Conservation (phyloP, 2,329 filamentous ascomycete species). For the Drechmeria coniospora region DNA sequence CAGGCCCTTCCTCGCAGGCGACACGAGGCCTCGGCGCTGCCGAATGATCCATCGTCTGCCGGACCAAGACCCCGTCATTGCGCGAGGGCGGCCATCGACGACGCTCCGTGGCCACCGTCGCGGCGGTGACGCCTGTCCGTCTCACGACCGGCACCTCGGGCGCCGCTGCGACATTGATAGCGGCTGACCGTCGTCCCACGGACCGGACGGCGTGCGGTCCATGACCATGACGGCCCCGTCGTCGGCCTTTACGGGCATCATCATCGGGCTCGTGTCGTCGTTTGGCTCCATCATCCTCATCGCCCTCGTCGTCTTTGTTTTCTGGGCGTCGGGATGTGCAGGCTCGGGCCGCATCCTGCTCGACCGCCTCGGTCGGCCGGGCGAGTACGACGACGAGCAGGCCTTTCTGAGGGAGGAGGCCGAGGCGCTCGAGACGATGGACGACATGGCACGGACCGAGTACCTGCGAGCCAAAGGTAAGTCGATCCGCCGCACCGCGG, state of each 20-base stretch:
- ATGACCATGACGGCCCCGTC: slow-evolving; percentile 20
- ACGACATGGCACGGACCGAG: slow-evolving; percentile 77
- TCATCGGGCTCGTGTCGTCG: slow-evolving; percentile 88
- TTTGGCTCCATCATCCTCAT: slow-evolving; percentile 84
- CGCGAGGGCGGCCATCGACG: too few species aligned
- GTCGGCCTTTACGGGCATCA: slow-evolving; percentile 54
- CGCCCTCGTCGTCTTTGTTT: slow-evolving; percentile 77
- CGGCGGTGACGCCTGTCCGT: too few species aligned
- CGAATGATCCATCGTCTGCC: too few species aligned
- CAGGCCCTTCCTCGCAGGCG: too few species aligned
- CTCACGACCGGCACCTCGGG: slow-evolving; percentile 1
- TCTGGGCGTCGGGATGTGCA: slow-evolving; percentile 58
- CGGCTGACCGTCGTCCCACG: too few species aligned
- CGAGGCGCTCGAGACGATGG: slow-evolving; percentile 88
- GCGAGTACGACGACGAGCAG: slow-evolving; percentile 96
- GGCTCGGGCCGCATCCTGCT: slow-evolving; percentile 77
- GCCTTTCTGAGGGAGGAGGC: slow-evolving; percentile 87
- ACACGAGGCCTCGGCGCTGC: too few species aligned
- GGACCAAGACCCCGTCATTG: too few species aligned
- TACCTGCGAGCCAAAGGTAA: slow-evolving; percentile 91
- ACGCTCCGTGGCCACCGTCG: too few species aligned
- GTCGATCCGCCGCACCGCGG: slow-evolving; percentile 7
- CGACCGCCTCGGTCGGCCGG: slow-evolving; percentile 81
- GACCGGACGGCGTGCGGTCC: too few species aligned
- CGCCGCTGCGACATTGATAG: too few species aligned